Percentiles rank a stretch among this genome's conserved stretches.
These are phyloP conservation scores for Penstemon eatonii DNA, from an alignment of 257 asterid species.

Conservation along the genomic window DNA sequence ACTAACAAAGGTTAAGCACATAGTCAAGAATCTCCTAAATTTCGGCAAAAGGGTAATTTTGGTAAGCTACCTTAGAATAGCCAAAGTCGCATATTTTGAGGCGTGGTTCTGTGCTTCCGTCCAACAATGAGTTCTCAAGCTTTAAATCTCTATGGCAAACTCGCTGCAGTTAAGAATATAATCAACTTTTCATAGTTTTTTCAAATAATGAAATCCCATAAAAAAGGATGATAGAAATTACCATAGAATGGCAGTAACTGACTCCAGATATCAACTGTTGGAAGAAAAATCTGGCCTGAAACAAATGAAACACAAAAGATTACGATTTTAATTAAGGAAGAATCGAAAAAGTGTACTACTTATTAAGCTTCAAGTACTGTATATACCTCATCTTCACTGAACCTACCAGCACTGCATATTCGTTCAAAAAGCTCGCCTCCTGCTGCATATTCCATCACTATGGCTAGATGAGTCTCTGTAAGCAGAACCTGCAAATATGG, in stretches of 20 bases:
- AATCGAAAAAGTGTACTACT: no score
- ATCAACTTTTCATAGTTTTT: not conserved
- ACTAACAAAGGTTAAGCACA: slow-evolving; percentile 37
- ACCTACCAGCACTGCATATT: slow-evolving; percentile 55
- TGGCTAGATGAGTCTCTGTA: slow-evolving; percentile 55
- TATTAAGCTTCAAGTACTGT: no score
- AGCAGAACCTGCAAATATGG: slow-evolving; percentile 39
- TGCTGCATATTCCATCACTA: slow-evolving; percentile 55
- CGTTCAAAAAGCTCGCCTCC: slow-evolving; percentile 56
- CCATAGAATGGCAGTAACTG: slow-evolving; percentile 56
- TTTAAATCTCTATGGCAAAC: slow-evolving; percentile 57
- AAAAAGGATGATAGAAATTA: not conserved
- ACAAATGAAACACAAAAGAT: slow-evolving; percentile 3
- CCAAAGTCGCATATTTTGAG: slow-evolving; percentile 61
- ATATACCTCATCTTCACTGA: slow-evolving; percentile 54
- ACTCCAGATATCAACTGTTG: slow-evolving; percentile 57
- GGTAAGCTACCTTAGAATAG: slow-evolving; percentile 49
- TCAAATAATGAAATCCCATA: no score
- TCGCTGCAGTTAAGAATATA: slow-evolving; percentile 37
- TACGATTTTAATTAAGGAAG: no score
- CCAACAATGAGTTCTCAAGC: slow-evolving; percentile 55
- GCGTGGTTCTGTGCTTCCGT: slow-evolving; percentile 43
- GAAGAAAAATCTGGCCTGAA: slow-evolving; percentile 47
- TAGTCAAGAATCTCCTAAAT: slow-evolving; percentile 2
- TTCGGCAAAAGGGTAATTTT: not conserved